These are phyloP conservation scores for Euphrasia arctica DNA, from an alignment of 305 asterid species.

Conservation along the genomic window DNA sequence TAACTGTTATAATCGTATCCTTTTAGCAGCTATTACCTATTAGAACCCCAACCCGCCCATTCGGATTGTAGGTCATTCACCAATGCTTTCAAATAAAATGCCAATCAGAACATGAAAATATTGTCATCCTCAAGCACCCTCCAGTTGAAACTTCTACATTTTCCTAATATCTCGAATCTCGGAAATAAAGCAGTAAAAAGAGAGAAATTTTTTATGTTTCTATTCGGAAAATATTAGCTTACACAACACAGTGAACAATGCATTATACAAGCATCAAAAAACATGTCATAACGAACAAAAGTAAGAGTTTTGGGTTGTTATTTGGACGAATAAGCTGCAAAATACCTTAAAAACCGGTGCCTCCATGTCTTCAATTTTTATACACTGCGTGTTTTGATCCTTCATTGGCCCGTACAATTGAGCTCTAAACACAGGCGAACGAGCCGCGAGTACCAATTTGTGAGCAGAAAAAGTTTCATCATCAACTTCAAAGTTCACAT, in stretches of 20 bases:
- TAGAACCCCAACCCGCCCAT: not conserved
- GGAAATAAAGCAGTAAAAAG: slow-evolving; percentile 1
- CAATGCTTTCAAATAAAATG: not conserved
- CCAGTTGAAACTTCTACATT: not conserved
- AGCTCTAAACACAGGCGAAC: slow-evolving; percentile 94
- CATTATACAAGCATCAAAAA: not conserved
- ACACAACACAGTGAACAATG: not conserved
- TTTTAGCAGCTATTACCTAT: slow-evolving; percentile 3
- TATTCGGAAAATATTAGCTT: not conserved
- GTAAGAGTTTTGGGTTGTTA: slow-evolving; percentile 6
- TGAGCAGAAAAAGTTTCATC: slow-evolving; percentile 75
- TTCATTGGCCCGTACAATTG: slow-evolving; percentile 93
- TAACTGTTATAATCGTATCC: not conserved
- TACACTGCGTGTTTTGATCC: slow-evolving; percentile 59
- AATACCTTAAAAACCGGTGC: slow-evolving; percentile 80
- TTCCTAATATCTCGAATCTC: not conserved
- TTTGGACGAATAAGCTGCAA: slow-evolving; percentile 21
- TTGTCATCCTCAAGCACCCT: not conserved
- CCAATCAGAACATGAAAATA: not conserved
- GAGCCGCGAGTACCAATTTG: slow-evolving; percentile 86
- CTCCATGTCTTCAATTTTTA: slow-evolving; percentile 76
- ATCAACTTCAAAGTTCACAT: slow-evolving; percentile 62
- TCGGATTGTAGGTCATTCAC: not conserved
- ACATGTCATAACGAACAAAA: not conserved
- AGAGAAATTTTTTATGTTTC: not conserved